Evolutionary conservation across 2,329 filamentous ascomycete species (phyloP).

Genomic region (Alternaria metachromatica): DNA sequence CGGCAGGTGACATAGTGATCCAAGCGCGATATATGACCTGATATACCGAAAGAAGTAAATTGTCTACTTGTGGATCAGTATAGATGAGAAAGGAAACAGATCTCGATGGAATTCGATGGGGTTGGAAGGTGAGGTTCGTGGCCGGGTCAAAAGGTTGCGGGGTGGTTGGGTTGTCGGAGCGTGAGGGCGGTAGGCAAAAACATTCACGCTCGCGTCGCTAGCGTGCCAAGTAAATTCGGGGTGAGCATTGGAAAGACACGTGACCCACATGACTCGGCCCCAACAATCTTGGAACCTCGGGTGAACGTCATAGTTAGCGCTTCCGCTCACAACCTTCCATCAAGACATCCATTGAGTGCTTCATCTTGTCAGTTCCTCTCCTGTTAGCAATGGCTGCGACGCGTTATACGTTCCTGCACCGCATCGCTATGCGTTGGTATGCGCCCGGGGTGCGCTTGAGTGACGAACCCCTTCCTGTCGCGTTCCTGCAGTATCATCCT

Average conservation of each 20-base stretch:
- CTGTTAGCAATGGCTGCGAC: background rate
- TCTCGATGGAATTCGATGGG: slow-evolving; percentile 35
- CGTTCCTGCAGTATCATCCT: background rate
- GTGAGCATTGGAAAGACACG: slow-evolving; percentile 34
- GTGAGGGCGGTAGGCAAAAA: slow-evolving; percentile 44
- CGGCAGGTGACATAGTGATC: slow-evolving; percentile 45
- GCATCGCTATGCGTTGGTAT: background rate
- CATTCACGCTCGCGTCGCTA: slow-evolving; percentile 51
- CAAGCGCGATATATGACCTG: slow-evolving; percentile 33
- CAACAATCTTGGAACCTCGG: slow-evolving; percentile 3
- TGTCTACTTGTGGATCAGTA: slow-evolving; percentile 3
- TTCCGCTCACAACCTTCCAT: background rate
- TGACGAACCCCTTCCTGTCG: background rate
- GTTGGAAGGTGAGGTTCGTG: slow-evolving; percentile 23
- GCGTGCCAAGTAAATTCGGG: slow-evolving; percentile 24
- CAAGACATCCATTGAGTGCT: background rate
- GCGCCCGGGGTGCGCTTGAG: background rate
- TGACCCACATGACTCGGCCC: slow-evolving; percentile 23
- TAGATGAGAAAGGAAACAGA: background rate
- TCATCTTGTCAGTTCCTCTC: background rate
- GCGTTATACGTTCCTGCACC: background rate
- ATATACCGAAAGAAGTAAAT: slow-evolving; percentile 27
- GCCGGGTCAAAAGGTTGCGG: slow-evolving; percentile 20
- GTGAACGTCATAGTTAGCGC: slow-evolving; percentile 17
- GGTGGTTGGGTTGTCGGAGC: slow-evolving; percentile 33